Conservation (phyloP, 805 yeast genomes). For the Peterozyma xylosa region DNA sequence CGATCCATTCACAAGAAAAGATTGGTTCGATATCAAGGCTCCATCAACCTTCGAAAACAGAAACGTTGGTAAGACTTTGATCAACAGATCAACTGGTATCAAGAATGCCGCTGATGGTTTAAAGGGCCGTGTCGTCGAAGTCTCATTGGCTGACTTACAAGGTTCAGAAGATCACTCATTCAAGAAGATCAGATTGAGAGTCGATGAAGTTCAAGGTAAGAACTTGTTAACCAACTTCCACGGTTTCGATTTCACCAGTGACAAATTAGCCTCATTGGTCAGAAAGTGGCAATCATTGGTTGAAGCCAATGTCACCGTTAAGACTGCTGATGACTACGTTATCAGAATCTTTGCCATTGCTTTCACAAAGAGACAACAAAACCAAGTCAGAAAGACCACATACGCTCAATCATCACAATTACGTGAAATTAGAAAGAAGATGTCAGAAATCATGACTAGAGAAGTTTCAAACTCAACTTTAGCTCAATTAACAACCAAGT, state of each 20-base stretch:
- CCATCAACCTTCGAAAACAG: constrained; percentile 98
- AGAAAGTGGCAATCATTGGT: constrained; percentile 99
- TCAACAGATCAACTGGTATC: constrained; percentile 97
- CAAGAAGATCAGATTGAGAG: constrained; percentile 96
- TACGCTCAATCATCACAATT: constrained; percentile 97
- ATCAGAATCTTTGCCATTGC: constrained; percentile 96
- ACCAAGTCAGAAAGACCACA: constrained; percentile 96
- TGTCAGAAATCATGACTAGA: constrained; percentile 92
- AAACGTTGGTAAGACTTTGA: constrained; percentile 96
- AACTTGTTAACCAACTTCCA: constrained; percentile 99
- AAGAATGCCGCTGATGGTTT: constrained; percentile 97
- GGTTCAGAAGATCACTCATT: constrained; percentile 98
- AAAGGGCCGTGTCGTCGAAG: constrained; percentile 96
- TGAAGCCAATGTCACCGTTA: constrained; percentile 96
- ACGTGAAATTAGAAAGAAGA: constrained; percentile 96
- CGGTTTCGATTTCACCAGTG: constrained; percentile 97
- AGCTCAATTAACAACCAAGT: constrained; percentile 94
- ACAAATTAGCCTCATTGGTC: constrained; percentile 94
- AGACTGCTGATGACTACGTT: constrained; percentile 96
- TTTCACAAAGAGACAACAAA: constrained; percentile 95
- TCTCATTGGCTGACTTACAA: constrained; percentile 94
- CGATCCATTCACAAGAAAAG: constrained; percentile 99
- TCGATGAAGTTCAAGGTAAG: constrained; percentile 98
- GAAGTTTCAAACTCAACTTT: constrained; percentile 93
- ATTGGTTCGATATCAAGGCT: constrained; percentile 98